Conservation (phyloP, 441 rosid species). For the Arabidopsis hybrid region DNA sequence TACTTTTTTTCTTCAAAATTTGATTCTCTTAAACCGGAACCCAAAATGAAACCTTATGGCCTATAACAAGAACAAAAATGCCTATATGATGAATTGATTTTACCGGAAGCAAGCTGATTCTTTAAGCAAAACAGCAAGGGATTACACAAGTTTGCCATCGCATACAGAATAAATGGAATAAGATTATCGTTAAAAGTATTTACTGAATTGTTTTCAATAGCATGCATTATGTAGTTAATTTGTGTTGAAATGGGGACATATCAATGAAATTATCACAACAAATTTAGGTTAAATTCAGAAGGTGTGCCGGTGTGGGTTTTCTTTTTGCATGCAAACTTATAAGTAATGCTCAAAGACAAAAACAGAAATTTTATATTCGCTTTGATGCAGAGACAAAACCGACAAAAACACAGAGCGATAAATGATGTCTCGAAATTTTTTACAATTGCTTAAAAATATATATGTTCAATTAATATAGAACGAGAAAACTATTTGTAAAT, state of each 20-base stretch:
- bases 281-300: too few relatives aligned
- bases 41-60: not conserved
- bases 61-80: not conserved
- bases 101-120: slow-evolving; percentile 12
- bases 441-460: not conserved
- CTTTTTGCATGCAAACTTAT: not conserved
- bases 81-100: not conserved
- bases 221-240: too few relatives aligned
- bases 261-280: too few relatives aligned
- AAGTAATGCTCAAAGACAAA: slow-evolving; percentile 9
- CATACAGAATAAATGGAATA: not conserved
- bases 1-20: not conserved
- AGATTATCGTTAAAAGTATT: not conserved
- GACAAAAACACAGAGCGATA: slow-evolving; percentile 33
- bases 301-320: too few relatives aligned
- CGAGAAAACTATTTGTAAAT: slow-evolving; percentile 20
- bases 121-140: not conserved
- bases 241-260: too few relatives aligned
- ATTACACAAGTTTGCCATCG: not conserved
- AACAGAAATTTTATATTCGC: slow-evolving; percentile 14
- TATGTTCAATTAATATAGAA: not conserved
- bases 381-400: slow-evolving; percentile 26
- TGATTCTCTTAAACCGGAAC: not conserved
- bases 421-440: slow-evolving; percentile 30
- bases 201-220: not conserved